phyloP scores from a whole-genome alignment of 768 basidiomycete genomes.

The Podaxis rugospora region DNA sequence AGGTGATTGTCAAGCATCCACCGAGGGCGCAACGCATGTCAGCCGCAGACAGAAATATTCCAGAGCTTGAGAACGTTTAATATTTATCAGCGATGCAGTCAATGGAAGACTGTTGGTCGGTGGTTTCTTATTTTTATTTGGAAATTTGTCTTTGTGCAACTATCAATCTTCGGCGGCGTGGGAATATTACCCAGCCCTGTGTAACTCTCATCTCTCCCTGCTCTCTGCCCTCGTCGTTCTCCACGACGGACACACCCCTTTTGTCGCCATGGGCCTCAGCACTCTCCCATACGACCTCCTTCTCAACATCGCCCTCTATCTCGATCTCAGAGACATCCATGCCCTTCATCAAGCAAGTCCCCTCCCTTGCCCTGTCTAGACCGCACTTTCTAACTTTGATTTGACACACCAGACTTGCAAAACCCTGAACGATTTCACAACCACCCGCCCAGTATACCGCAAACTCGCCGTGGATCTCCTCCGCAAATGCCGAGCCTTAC shows the following conservation, averaged over 20 bases:
- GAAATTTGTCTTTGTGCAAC: background rate
- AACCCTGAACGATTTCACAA: slow-evolving; percentile 54
- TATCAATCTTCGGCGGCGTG: background rate
- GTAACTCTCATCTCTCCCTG: background rate
- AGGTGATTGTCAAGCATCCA: background rate
- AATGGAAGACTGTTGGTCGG: background rate
- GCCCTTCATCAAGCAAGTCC: slow-evolving; percentile 55
- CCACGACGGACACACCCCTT: background rate
- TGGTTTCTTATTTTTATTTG: background rate
- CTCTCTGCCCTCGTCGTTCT: background rate
- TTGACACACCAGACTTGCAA: slow-evolving; percentile 47
- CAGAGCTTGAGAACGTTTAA: background rate
- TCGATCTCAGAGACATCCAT: slow-evolving; percentile 58
- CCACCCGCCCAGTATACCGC: slow-evolving; percentile 65
- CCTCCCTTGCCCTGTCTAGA: background rate
- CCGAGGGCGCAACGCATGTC: background rate
- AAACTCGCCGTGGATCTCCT: slow-evolving; percentile 60
- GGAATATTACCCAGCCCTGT: slow-evolving; percentile 4
- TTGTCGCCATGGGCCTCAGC: slow-evolving; percentile 24
- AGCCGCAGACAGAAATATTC: background rate
- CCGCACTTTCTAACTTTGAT: slow-evolving; percentile 1
- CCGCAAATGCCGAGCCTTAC: slow-evolving; percentile 61
- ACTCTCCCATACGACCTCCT: slow-evolving; percentile 67
- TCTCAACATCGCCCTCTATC: slow-evolving; percentile 60
- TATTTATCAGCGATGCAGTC: background rate